Conservation (phyloP, 768 basidiomycete genomes). For the Dacryopinax primogenitus region DNA sequence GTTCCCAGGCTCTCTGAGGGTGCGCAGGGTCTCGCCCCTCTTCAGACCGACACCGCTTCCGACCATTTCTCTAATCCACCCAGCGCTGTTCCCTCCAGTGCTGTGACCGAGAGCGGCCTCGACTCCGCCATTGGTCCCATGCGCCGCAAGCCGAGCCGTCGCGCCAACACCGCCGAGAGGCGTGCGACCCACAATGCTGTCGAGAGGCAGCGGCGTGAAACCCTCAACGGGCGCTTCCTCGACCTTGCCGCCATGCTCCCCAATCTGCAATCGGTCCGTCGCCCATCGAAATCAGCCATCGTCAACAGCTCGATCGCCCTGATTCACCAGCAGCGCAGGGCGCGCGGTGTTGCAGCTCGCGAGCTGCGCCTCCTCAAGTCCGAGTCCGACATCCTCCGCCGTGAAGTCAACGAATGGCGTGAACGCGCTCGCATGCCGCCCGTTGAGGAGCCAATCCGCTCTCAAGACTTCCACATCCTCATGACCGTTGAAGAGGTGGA, state of each 20-base stretch:
- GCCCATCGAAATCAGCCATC: slow-evolving; percentile 92
- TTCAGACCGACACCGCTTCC: slow-evolving; percentile 10
- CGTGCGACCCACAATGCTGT: slow-evolving; percentile 95
- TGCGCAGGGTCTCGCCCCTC: background rate
- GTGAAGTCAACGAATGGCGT: slow-evolving; percentile 90
- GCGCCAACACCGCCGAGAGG: slow-evolving; percentile 94
- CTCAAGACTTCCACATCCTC: slow-evolving; percentile 46
- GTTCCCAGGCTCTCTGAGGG: slow-evolving; percentile 4
- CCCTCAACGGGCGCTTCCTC: slow-evolving; percentile 82
- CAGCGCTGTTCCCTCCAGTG: slow-evolving; percentile 12
- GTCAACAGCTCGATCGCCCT: slow-evolving; percentile 92
- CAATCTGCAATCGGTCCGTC: slow-evolving; percentile 77
- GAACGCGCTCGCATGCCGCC: slow-evolving; percentile 56
- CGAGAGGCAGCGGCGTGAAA: slow-evolving; percentile 85
- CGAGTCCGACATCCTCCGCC: slow-evolving; percentile 75
- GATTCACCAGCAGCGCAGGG: slow-evolving; percentile 67
- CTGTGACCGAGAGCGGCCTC: slow-evolving; percentile 4
- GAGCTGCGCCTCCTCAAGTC: slow-evolving; percentile 66
- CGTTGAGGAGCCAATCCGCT: slow-evolving; percentile 58
- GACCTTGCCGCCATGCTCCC: slow-evolving; percentile 86
- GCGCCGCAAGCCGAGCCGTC: slow-evolving; percentile 72
- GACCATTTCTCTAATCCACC: slow-evolving; percentile 3
- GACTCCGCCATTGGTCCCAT: slow-evolving; percentile 25
- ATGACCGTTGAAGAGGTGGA: slow-evolving; percentile 19
- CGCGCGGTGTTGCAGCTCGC: slow-evolving; percentile 65